phyloP scores from a whole-genome alignment of 768 basidiomycete genomes.

The Boletus coccyginus region DNA sequence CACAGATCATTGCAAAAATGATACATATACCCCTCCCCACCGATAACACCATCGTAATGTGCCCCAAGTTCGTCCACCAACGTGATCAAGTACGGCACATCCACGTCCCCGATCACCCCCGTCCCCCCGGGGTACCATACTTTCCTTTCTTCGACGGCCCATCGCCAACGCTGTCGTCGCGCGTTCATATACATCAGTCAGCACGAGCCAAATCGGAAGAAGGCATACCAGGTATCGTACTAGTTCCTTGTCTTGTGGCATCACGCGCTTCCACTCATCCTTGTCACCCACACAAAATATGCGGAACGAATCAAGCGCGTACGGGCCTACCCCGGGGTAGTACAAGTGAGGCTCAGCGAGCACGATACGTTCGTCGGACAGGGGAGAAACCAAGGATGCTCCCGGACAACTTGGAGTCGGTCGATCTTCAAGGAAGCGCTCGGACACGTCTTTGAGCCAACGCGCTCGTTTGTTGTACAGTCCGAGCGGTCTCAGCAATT shows the following conservation, averaged over 20 bases:
- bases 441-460: slow-evolving; percentile 55
- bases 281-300: slow-evolving; percentile 51
- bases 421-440: slow-evolving; percentile 45
- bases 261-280: slow-evolving; percentile 59
- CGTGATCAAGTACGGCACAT: slow-evolving; percentile 37
- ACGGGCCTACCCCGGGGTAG: slow-evolving; percentile 63
- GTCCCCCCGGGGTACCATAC: slow-evolving; percentile 44
- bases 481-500: slow-evolving; percentile 53
- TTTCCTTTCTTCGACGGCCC: slow-evolving; percentile 55
- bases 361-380: background rate
- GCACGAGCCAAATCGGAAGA: background rate
- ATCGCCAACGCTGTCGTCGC: slow-evolving; percentile 62
- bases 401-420: slow-evolving; percentile 23
- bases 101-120: slow-evolving; percentile 40
- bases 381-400: background rate
- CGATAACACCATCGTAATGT: slow-evolving; percentile 22
- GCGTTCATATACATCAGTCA: background rate
- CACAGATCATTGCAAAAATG: slow-evolving; percentile 26
- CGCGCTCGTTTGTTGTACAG: slow-evolving; percentile 54
- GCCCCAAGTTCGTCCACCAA: slow-evolving; percentile 40
- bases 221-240: slow-evolving; percentile 60
- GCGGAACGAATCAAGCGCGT: slow-evolving; percentile 74
- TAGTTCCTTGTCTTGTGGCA: slow-evolving; percentile 69
- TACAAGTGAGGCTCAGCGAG: slow-evolving; percentile 51
- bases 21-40: slow-evolving; percentile 26